Percentiles rank a stretch among this genome's conserved stretches.
Evolutionary conservation across 176 grass and related monocot species (phyloP).

Genomic region (Phragmites australis): DNA sequence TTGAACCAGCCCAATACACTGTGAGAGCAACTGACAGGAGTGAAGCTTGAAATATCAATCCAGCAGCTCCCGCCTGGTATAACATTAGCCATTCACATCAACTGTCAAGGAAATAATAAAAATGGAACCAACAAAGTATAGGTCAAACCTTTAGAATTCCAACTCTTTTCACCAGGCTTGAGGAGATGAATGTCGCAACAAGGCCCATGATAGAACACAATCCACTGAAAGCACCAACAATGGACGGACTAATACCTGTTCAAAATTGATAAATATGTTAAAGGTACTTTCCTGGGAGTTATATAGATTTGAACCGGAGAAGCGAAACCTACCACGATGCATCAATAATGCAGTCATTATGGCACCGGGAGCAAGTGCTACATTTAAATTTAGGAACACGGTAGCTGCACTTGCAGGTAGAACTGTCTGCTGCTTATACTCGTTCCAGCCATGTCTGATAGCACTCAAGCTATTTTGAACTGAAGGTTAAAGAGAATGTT

Average conservation of each 20-base stretch:
- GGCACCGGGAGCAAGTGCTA: constrained; percentile 90
- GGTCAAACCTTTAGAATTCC: constrained; percentile 87
- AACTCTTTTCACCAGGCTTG: constrained; percentile 80
- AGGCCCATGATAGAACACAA: constrained; percentile 95
- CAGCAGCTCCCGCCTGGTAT: constrained; percentile 84
- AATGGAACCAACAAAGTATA: constrained; percentile 17
- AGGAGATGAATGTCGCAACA: constrained; percentile 86
- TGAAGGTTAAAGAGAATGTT: constrained; percentile 49
- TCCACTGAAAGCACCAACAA: constrained; percentile 89
- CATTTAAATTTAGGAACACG: constrained; percentile 89
- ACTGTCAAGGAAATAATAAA: neutral
- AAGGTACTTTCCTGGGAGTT: neutral
- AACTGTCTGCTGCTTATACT: constrained; percentile 93
- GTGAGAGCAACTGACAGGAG: constrained; percentile 67
- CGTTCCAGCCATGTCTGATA: constrained; percentile 85
- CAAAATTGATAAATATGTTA: constrained; percentile 11
- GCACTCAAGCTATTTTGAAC: constrained; percentile 78
- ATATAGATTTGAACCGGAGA: constrained; percentile 17
- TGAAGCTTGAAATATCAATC: constrained; percentile 95
- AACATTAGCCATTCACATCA: constrained; percentile 29
- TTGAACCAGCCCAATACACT: constrained; percentile 80
- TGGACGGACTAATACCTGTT: constrained; percentile 85
- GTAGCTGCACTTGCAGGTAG: constrained; percentile 91
- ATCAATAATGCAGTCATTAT: constrained; percentile 95
- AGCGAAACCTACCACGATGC: constrained; percentile 72